Base-by-base conservation (phyloP, 352 stramenopile species). In the Aphanomyces cochlioides region DNA sequence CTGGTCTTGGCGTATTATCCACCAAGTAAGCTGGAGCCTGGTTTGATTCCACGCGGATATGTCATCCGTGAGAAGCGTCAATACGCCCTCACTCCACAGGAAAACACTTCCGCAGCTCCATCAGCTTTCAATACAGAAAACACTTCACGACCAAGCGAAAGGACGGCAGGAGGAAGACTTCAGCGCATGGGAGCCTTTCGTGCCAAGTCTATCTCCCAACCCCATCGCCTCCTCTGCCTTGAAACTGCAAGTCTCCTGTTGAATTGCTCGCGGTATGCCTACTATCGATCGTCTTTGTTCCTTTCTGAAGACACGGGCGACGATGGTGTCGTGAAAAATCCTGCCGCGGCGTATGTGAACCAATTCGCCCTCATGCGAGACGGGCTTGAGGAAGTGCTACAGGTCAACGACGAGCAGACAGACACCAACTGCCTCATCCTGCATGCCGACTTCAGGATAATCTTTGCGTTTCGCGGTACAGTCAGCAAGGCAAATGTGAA, bases 381-480 rank as follows among this genome's bases (percentile, higher is more conserved):
- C 59, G 59, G 59, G n/a, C 41, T 67, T 3, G 38, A 67, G 34
- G 59, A 67, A 54, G 40, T 75, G 2, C 75, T 72, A 7, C 58
- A 75, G n/a, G 67, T 85, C 38, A 73, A 81, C 15, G 73, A 81
- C 45, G 59, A 50, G 12, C 39, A 10, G 4, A 85, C 77, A 1
- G 77, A 83, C 54, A 85, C 75, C 3, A 75, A 85, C 47, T 83
- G 77, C 47, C 21, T 85, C 1, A 60, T 85, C 10, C 53, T 81
- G 2, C 64, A 67, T n/a, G 76, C 75, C 1, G 58, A 73, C 5
- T 74, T 59, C 43, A 74, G 72, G 53, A 77, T 83, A 21, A 73
- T 77, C 7, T 72, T 83, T 15, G 69, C 79, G 12, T 85, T 85
- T 53, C 73, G 79, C 8, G 78, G 78, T 4, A 85, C 78, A 0